A percentile compares a stretch with the other conserved stretches of the same genome.
These are phyloP conservation scores for Purpureocillium lavendulum DNA, from an alignment of 2,329 filamentous ascomycete genomes.

Conservation along the genomic window DNA sequence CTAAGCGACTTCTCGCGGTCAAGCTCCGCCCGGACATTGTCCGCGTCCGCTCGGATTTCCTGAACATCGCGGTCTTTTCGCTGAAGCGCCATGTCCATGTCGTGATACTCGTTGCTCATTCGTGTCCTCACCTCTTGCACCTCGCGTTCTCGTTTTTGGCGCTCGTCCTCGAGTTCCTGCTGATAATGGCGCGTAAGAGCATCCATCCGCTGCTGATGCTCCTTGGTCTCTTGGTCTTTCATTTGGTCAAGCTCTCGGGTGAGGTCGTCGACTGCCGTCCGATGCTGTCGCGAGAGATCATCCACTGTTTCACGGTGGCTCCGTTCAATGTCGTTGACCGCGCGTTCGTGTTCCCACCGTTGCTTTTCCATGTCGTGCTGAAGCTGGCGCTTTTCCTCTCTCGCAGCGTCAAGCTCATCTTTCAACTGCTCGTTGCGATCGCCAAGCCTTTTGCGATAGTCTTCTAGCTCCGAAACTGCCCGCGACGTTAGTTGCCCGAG, in stretches of 20 bases:
- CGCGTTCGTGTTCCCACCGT: slow-evolving; percentile 28
- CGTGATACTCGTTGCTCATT: slow-evolving; percentile 42
- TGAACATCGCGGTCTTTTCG: slow-evolving; percentile 48
- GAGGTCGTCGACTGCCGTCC: slow-evolving; percentile 23
- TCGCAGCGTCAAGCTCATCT: slow-evolving; percentile 48
- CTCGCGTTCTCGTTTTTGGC: slow-evolving; percentile 48
- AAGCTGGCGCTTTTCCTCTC: slow-evolving; percentile 25
- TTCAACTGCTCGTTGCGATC: slow-evolving; percentile 44
- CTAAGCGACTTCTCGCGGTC: slow-evolving; percentile 59
- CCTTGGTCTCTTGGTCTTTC: slow-evolving; percentile 39
- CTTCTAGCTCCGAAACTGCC: slow-evolving; percentile 40
- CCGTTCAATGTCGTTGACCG: slow-evolving; percentile 44
- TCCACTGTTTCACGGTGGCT: slow-evolving; percentile 25
- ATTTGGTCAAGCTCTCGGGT: slow-evolving; percentile 36
- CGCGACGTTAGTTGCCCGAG: slow-evolving; percentile 10
- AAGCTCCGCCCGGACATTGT: slow-evolving; percentile 39
- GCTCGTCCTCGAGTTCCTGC: slow-evolving; percentile 58
- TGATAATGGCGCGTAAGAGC: slow-evolving; percentile 55
- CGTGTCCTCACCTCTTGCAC: slow-evolving; percentile 53
- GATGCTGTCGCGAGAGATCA: slow-evolving; percentile 26
- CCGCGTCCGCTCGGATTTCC: slow-evolving; percentile 33
- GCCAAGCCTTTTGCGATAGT: slow-evolving; percentile 35
- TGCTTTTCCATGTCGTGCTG: slow-evolving; percentile 27
- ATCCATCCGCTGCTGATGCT: slow-evolving; percentile 61
- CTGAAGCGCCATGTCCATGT: slow-evolving; percentile 36